These are phyloP conservation scores for Lepidopterella palustris DNA, from an alignment of 495 filamentous ascomycete species.

Conservation along the genomic window DNA sequence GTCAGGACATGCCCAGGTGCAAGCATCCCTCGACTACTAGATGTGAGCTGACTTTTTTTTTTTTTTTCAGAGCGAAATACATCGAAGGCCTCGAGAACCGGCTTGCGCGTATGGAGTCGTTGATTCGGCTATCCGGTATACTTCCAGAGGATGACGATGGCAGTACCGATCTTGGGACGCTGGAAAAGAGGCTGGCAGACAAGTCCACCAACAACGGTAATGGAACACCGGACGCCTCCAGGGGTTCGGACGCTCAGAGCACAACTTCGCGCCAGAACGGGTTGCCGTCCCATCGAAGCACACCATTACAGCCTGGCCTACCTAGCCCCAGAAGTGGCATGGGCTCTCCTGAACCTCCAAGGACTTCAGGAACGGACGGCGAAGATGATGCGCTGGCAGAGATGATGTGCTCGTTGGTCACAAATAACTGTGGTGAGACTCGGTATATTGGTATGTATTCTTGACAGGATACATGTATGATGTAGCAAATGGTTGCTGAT, in stretches of 20 bases:
- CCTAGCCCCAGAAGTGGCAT: conserved; percentile 33
- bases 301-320: conserved; percentile 18
- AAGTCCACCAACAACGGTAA: conserved; percentile 39
- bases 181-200: conserved; percentile 77
- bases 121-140: conserved; percentile 80
- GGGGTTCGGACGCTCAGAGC: conserved; percentile 20
- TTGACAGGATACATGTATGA: background rate
- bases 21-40: no score
- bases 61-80: conserved; percentile 82
- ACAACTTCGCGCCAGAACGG: conserved; percentile 12
- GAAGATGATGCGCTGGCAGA: conserved; percentile 89
- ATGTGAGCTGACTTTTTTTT: no score
- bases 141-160: conserved; percentile 82
- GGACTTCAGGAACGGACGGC: conserved; percentile 41
- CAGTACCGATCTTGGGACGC: conserved; percentile 77
- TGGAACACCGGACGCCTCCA: conserved; percentile 6
- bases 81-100: conserved; percentile 97
- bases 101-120: conserved; percentile 84
- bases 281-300: conserved; percentile 3
- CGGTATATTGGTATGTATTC: conserved; percentile 77
- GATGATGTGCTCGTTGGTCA: conserved; percentile 99
- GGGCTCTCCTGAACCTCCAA: conserved; percentile 51
- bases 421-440: conserved; percentile 92
- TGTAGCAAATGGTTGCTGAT: conserved; percentile 12
- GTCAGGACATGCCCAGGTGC: no score